Evolutionary conservation across 148 eudicot genomes (phyloP).

Genomic region (Silene latifolia): DNA sequence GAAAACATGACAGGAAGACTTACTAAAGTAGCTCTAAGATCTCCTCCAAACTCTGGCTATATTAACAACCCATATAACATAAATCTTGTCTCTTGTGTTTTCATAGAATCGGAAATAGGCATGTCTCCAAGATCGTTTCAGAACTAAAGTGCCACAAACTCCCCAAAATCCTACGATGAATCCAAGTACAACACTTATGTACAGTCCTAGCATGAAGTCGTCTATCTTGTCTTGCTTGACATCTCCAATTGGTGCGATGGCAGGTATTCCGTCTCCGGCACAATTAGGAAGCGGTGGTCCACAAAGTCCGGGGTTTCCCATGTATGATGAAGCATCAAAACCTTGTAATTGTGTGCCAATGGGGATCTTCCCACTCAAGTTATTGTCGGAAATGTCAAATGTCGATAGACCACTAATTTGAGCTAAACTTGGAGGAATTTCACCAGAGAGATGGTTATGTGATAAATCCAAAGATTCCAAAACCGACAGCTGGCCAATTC

Average conservation of each 20-base stretch:
- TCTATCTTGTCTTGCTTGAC: neutral
- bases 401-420: neutral
- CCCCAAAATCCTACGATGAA: conserved; percentile 22
- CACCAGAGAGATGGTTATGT: conserved; percentile 17
- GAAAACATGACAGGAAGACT: too few species aligned
- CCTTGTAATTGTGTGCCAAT: conserved; percentile 1
- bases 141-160: conserved; percentile 18
- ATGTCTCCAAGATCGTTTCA: conserved; percentile 23
- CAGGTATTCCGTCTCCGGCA: neutral
- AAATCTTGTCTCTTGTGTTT: conserved; percentile 1
- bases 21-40: too few species aligned
- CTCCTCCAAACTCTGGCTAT: neutral
- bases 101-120: conserved; percentile 19
- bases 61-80: neutral
- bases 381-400: conserved; percentile 17
- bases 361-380: conserved; percentile 10
- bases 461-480: conserved; percentile 12
- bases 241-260: neutral
- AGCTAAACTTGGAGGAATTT: conserved; percentile 5
- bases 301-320: conserved; percentile 10
- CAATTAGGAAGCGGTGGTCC: conserved; percentile 7
- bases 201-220: neutral
- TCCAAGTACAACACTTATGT: conserved; percentile 17
- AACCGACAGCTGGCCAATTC: too few species aligned
- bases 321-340: conserved; percentile 7